Base-by-base conservation (phyloP, 495 filamentous ascomycete species). In the Aspergillus diversus region DNA sequence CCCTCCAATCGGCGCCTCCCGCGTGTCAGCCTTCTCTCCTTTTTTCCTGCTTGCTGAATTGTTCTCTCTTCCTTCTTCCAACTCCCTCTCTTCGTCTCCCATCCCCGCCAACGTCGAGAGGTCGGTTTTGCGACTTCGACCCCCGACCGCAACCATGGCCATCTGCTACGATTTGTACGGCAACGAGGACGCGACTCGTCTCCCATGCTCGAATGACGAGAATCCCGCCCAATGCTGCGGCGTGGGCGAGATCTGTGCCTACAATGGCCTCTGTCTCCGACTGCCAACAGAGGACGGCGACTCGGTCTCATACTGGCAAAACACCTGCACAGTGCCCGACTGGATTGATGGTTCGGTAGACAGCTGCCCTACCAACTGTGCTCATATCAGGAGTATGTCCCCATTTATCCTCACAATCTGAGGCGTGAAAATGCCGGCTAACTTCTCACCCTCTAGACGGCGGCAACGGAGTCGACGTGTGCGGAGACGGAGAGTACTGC, bases 191-290 rank as follows among this genome's bases (percentile, higher is more conserved):
- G 32, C 9, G 32, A 16, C 31, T 34, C 52, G 15, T 8, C n/a
- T 27, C 33, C 52, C 52, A 13, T 55, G 52, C 37, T 55, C 52
- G n/a, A n/a, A 37, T 13, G 52, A 55, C 33, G 52, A 33, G 7
- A n/a, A 37, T 35, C 52, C 32, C 31, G 11, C 52, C 15, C 52
- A 55, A 27, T 55, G 52, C 33, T 55, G 52, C 33, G 32, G 13
- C n/a, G 15, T 35, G 13, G 52, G 52, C n/a, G 32, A 34, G 15
- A n/a, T 37, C 12, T 55, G 52, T 55, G 52, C 52, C 32, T 16
- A 32, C 52, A 55, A 55, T 32, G 52, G 52, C 11, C 34, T 55
- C 32, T 55, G 52, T n/a, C 32, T 35, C 32, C n/a, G 6, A 13
- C 31, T 27, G 0, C 21, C 21, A 27, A 27, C 21, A 27, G 50